phyloP scores from a whole-genome alignment of 2,329 filamentous ascomycete species.

The Aureobasidium lini region DNA sequence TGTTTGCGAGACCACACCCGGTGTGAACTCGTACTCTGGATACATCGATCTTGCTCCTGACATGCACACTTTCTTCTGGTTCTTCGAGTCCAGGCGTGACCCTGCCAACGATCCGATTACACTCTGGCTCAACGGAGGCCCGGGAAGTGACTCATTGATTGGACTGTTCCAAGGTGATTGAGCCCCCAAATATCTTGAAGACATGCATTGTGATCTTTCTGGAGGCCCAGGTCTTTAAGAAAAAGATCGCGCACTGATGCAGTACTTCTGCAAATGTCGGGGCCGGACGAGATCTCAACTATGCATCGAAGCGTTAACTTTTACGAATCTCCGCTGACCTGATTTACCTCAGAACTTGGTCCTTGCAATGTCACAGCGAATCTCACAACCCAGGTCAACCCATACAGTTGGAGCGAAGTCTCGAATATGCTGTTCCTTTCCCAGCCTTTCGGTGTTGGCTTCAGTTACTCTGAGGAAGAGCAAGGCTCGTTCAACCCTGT shows the following conservation, averaged over 20 bases:
- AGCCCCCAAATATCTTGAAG: too few relatives aligned
- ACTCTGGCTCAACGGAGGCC: conserved; percentile 56
- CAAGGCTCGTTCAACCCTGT: conserved; percentile 35
- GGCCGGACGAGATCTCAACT: too few relatives aligned
- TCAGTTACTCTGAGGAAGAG: conserved; percentile 39
- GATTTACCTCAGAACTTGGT: conserved; percentile 35
- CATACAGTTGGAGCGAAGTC: conserved; percentile 53
- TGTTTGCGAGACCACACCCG: conserved; percentile 46
- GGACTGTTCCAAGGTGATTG: conserved; percentile 44
- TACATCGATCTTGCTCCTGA: conserved; percentile 28
- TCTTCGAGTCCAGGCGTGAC: conserved; percentile 53
- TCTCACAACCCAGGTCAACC: conserved; percentile 38
- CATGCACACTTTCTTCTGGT: conserved; percentile 52
- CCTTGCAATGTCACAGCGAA: conserved; percentile 35
- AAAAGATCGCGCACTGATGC: too few relatives aligned
- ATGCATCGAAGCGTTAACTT: too few relatives aligned
- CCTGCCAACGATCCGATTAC: conserved; percentile 49
- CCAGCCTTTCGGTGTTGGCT: conserved; percentile 53
- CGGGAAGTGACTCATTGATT: conserved; percentile 48
- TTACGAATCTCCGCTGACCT: neutral
- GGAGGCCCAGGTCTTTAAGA: neutral
- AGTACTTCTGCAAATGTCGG: too few relatives aligned
- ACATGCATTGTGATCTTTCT: neutral
- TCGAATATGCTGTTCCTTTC: conserved; percentile 56
- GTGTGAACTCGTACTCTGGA: conserved; percentile 43